These are phyloP conservation scores for Boletellus deceptivus DNA, from an alignment of 1,284 basidiomycete species.

Conservation along the genomic window DNA sequence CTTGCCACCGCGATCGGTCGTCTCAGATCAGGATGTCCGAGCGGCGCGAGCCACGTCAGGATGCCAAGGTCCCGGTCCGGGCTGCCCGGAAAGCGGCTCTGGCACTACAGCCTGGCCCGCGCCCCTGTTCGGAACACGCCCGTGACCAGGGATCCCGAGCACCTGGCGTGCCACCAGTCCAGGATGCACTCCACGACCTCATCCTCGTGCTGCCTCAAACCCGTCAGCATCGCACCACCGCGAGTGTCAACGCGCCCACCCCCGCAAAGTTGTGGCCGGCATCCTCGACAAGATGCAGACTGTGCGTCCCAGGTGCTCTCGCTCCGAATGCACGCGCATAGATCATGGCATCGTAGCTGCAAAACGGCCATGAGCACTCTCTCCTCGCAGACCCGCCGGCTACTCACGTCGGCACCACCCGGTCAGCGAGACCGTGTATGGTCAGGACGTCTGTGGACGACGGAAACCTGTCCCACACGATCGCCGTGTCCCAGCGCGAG, in stretches of 20 bases:
- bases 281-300: constrained; percentile 60
- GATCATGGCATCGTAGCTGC: constrained; percentile 68
- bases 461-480: constrained; percentile 67
- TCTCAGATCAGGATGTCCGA: too few relatives aligned
- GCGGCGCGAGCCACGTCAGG: too few relatives aligned
- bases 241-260: constrained; percentile 29
- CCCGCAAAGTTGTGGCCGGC: constrained; percentile 75
- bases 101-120: constrained; percentile 44
- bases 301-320: constrained; percentile 63
- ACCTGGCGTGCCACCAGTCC: constrained; percentile 54
- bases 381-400: background rate
- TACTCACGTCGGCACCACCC: constrained; percentile 64
- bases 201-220: constrained; percentile 44
- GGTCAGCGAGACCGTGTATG: constrained; percentile 65
- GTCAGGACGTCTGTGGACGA: constrained; percentile 57
- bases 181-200: constrained; percentile 61
- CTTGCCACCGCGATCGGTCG: background rate
- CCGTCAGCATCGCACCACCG: too few relatives aligned
- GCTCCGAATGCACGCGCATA: constrained; percentile 60
- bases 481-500: constrained; percentile 57
- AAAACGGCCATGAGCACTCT: constrained; percentile 2
- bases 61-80: too few relatives aligned
- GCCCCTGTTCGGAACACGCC: constrained; percentile 58
- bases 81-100: too few relatives aligned
- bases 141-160: constrained; percentile 45